Conservation (phyloP, 2,329 filamentous ascomycete genomes). For the Xylariaceae sp. region DNA sequence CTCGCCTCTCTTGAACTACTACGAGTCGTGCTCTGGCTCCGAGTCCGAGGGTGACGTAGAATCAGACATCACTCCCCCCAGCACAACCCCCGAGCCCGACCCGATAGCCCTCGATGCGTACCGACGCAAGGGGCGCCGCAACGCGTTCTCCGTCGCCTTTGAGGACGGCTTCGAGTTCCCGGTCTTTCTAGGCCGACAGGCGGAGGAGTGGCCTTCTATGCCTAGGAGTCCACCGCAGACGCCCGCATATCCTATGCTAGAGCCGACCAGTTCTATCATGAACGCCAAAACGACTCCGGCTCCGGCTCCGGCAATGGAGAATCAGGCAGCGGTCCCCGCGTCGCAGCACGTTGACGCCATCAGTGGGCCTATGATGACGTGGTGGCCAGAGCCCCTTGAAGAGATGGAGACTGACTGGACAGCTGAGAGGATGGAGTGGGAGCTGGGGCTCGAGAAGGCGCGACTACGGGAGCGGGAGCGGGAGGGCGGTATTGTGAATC, state of each 20-base stretch:
- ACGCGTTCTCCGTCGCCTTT: slow-evolving; percentile 28
- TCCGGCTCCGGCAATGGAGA: background rate
- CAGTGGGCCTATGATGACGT: slow-evolving; percentile 37
- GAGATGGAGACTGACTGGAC: slow-evolving; percentile 34
- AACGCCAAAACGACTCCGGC: background rate
- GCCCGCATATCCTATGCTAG: background rate
- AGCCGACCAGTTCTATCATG: background rate
- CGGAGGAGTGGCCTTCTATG: slow-evolving; percentile 25
- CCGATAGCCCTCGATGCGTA: slow-evolving; percentile 17
- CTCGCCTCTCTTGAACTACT: slow-evolving; percentile 38
- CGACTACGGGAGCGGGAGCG: slow-evolving; percentile 15
- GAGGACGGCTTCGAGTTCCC: slow-evolving; percentile 40
- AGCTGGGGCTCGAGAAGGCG: slow-evolving; percentile 11
- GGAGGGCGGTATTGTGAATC: background rate
- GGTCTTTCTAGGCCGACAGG: slow-evolving; percentile 39
- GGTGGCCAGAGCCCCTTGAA: slow-evolving; percentile 38
- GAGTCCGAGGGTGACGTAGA: slow-evolving; percentile 22
- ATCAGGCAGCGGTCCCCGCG: slow-evolving; percentile 2
- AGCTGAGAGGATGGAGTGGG: slow-evolving; percentile 23
- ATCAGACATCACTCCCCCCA: slow-evolving; percentile 25
- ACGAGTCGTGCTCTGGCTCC: slow-evolving; percentile 33
- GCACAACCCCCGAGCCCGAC: background rate
- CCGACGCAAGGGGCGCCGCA: slow-evolving; percentile 23
- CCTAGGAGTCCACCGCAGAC: background rate
- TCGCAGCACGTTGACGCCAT: slow-evolving; percentile 22